These are phyloP conservation scores for Oryza coarctata DNA, from an alignment of 176 grass and related monocot genomes.

Conservation along the genomic window DNA sequence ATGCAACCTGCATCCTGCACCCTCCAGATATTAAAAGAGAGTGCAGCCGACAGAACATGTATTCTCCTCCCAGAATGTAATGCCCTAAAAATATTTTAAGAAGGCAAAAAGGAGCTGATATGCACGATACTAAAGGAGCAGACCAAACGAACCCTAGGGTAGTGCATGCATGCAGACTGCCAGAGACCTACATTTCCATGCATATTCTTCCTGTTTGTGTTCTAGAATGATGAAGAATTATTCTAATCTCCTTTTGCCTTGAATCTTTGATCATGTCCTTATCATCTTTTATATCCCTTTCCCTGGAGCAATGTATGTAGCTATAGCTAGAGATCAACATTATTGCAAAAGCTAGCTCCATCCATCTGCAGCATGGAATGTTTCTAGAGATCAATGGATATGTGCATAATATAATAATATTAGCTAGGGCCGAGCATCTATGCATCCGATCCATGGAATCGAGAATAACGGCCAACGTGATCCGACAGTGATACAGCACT, in stretches of 20 bases:
- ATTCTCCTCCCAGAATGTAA: conserved; percentile 1
- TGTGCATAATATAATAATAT: background rate
- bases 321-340: background rate
- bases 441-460: background rate
- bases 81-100: background rate
- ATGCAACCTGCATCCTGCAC: background rate
- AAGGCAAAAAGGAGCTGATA: background rate
- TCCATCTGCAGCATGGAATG: background rate
- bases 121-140: background rate
- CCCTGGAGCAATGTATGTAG: background rate
- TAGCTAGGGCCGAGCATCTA: background rate
- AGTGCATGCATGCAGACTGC: background rate
- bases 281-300: background rate
- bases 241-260: background rate
- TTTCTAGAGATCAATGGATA: background rate
- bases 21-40: background rate
- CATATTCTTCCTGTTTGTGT: background rate
- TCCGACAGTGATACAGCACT: background rate
- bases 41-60: background rate
- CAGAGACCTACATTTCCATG: background rate
- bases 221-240: background rate
- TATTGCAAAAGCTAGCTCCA: too few species aligned
- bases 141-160: background rate
- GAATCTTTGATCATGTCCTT: background rate
- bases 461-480: background rate